Evolutionary conservation across 208 protist genomes (phyloP).

Genomic region (Porcisia hertigi): DNA sequence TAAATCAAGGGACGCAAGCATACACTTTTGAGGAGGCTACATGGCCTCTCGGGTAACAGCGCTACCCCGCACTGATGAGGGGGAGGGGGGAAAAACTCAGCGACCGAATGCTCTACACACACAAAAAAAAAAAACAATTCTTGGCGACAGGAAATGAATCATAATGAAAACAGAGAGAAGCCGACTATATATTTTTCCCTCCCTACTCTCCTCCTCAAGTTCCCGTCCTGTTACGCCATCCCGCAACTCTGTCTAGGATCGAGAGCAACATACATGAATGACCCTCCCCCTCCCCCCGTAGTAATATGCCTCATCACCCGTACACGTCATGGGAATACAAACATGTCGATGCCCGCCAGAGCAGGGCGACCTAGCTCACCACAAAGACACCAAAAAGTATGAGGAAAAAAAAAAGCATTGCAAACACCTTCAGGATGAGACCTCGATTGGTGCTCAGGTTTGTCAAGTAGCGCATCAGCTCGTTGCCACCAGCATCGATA

Average conservation of each 20-base stretch:
- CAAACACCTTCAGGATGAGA: conserved; percentile 94
- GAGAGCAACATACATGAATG: not conserved
- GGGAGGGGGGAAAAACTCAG: too few relatives aligned
- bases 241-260: not conserved
- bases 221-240: not conserved
- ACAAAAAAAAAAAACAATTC: too few relatives aligned
- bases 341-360: not conserved
- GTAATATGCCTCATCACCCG: not conserved
- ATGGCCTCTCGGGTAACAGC: too few relatives aligned
- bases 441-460: conserved; percentile 89
- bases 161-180: not conserved
- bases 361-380: conserved; percentile 43
- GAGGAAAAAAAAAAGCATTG: conserved; percentile 90
- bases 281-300: not conserved
- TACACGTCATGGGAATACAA: not conserved
- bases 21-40: too few relatives aligned
- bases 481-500: conserved; percentile 92
- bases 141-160: not conserved
- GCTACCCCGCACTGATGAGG: too few relatives aligned
- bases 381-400: conserved; percentile 92
- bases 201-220: not conserved
- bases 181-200: not conserved
- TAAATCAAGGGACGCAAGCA: too few relatives aligned
- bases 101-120: too few relatives aligned
- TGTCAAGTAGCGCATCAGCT: conserved; percentile 90